Evolutionary conservation across 2,329 filamentous ascomycete genomes (phyloP).

Genomic region (Xylaria sp.): DNA sequence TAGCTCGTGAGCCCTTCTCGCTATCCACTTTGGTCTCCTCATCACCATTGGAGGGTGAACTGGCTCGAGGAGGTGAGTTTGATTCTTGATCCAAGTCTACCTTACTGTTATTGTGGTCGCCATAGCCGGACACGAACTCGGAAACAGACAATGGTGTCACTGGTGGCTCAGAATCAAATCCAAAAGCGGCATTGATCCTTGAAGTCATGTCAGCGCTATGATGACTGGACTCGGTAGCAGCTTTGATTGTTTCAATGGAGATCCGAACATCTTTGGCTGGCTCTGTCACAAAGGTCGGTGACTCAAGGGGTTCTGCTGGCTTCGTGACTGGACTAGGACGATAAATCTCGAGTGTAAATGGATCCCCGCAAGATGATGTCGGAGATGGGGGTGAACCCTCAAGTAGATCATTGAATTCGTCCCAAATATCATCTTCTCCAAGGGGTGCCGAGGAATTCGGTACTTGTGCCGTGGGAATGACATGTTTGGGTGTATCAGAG

Average conservation of each 20-base stretch:
- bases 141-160: conserved; percentile 58
- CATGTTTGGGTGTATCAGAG: conserved; percentile 70
- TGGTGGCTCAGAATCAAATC: conserved; percentile 55
- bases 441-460: conserved; percentile 71
- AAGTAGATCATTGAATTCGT: conserved; percentile 91
- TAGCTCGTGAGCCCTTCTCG: conserved; percentile 54
- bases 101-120: conserved; percentile 52
- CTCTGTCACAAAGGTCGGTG: conserved; percentile 58
- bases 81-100: conserved; percentile 35
- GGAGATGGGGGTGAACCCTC: conserved; percentile 69
- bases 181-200: conserved; percentile 62
- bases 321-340: conserved; percentile 53
- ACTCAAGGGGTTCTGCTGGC: conserved; percentile 56
- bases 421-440: conserved; percentile 90
- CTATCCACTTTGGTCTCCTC: conserved; percentile 40
- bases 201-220: conserved; percentile 67
- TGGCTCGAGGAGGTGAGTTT: conserved; percentile 45
- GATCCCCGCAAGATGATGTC: conserved; percentile 66
- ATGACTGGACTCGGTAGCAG: conserved; percentile 60
- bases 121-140: conserved; percentile 57
- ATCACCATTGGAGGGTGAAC: conserved; percentile 50
- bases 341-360: conserved; percentile 67
- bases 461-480: conserved; percentile 73
- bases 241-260: conserved; percentile 50
- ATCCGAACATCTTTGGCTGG: conserved; percentile 47